Conservation (phyloP, 2,329 filamentous ascomycete genomes). For the Xylariaceae sp. region DNA sequence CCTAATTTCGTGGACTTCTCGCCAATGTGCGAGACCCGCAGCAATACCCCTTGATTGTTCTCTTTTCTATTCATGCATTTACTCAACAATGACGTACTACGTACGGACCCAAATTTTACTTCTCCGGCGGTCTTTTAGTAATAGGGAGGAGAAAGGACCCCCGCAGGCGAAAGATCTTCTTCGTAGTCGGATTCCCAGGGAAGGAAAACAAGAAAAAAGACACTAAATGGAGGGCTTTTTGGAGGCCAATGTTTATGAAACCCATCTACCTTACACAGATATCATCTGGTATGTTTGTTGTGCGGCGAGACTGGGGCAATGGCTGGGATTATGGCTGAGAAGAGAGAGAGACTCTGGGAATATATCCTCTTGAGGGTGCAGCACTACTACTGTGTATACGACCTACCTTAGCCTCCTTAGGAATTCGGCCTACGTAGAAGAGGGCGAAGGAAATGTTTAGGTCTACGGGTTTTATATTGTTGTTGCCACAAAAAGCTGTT, state of each 20-base stretch:
- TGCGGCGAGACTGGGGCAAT: neutral
- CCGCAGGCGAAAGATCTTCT: slow-evolving; percentile 21
- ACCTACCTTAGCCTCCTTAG: slow-evolving; percentile 9
- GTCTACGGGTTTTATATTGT: slow-evolving; percentile 5
- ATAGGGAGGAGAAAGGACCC: slow-evolving; percentile 18
- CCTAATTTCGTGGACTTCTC: slow-evolving; percentile 7
- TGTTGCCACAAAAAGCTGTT: slow-evolving; percentile 7
- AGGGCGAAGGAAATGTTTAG: slow-evolving; percentile 5
- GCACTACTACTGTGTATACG: slow-evolving; percentile 9
- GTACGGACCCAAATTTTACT: slow-evolving; percentile 17
- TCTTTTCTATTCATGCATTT: slow-evolving; percentile 22
- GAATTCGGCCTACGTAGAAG: neutral
- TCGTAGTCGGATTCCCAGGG: slow-evolving; percentile 14
- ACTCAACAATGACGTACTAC: slow-evolving; percentile 15
- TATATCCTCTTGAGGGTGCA: slow-evolving; percentile 7
- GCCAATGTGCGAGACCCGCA: slow-evolving; percentile 24
- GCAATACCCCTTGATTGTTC: slow-evolving; percentile 23
- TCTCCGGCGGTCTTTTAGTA: slow-evolving; percentile 19
- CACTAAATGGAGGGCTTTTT: slow-evolving; percentile 16
- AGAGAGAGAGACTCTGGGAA: neutral
- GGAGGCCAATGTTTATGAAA: slow-evolving; percentile 12
- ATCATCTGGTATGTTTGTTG: slow-evolving; percentile 15
- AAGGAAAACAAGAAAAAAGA: slow-evolving; percentile 5
- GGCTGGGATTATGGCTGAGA: neutral
- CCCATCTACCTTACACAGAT: slow-evolving; percentile 13